Evolutionary conservation across 306 rosid species (phyloP).

Genomic region (Gynostemma pentaphyllum): DNA sequence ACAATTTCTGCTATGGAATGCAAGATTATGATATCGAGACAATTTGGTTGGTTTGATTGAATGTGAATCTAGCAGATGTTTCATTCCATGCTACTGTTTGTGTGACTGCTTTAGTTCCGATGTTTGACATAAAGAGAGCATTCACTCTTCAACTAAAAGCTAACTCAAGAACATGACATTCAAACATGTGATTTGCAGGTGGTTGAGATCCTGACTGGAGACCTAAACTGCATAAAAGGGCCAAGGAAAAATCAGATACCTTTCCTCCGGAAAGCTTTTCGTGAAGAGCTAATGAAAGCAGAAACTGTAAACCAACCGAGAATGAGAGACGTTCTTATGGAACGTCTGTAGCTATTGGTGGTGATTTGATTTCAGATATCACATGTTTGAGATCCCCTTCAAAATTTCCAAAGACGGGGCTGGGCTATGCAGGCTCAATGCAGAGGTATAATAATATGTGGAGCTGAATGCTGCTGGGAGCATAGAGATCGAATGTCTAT

Average conservation of each 20-base stretch:
- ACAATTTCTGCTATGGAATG: background rate
- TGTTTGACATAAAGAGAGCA: background rate
- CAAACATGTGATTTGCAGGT: conserved; percentile 43
- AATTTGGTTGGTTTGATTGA: no score
- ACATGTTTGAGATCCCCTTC: no score
- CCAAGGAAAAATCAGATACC: conserved; percentile 47
- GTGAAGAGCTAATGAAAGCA: conserved; percentile 38
- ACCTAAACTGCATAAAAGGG: conserved; percentile 59
- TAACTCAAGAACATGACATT: background rate
- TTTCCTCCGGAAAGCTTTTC: conserved; percentile 46
- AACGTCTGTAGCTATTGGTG: background rate
- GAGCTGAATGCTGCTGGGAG: background rate
- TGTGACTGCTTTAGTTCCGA: conserved; percentile 2
- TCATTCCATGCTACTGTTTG: background rate
- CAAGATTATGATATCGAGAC: background rate
- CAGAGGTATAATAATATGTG: background rate
- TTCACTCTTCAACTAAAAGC: background rate
- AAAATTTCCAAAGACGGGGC: background rate
- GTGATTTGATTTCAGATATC: no score
- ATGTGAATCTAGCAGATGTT: background rate
- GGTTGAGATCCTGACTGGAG: conserved; percentile 55
- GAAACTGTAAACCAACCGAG: conserved; percentile 15
- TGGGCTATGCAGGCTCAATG: background rate
- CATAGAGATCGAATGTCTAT: background rate
- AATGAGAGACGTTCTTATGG: conserved; percentile 10